A percentile compares a stretch with the other conserved stretches of the same genome.
Conservation (phyloP, 1,139 yeast genomes). For the Eremothecium cymbalariae region DNA sequence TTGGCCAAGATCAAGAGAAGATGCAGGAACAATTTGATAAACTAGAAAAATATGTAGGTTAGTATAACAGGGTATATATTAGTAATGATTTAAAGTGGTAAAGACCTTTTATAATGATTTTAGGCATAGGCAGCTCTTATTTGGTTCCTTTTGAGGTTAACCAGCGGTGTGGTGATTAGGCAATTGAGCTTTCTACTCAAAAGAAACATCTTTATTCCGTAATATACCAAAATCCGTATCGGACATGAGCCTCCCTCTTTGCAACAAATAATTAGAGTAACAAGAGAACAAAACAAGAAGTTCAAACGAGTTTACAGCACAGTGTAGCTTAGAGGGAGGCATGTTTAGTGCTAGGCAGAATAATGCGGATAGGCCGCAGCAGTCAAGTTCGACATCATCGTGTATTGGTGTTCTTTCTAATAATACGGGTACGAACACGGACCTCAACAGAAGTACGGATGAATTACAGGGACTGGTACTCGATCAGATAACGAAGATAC, state of each 20-base stretch:
- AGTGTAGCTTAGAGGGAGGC: background rate
- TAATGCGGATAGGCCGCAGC: background rate
- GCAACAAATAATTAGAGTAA: too few species aligned
- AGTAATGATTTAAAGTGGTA: too few species aligned
- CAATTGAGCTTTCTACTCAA: too few species aligned
- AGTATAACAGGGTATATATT: too few species aligned
- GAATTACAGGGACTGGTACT: slow-evolving; percentile 8
- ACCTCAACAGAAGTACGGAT: background rate
- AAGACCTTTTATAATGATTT: too few species aligned
- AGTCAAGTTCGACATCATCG: background rate
- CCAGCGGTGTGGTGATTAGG: too few species aligned
- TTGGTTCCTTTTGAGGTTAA: too few species aligned
- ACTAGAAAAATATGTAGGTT: slow-evolving; percentile 7
- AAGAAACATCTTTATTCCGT: too few species aligned
- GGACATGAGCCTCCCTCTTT: too few species aligned
- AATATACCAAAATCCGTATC: too few species aligned
- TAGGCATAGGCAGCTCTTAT: too few species aligned
- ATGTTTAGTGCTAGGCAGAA: background rate
- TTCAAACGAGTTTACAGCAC: background rate
- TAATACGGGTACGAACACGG: background rate
- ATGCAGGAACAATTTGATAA: slow-evolving; percentile 22
- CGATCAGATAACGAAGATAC: slow-evolving; percentile 11
- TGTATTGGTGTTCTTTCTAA: background rate
- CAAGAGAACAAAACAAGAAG: too few species aligned
- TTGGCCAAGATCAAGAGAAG: slow-evolving; percentile 31